These are phyloP conservation scores for Gracilaria domingensis DNA, from an alignment of 23 red algal species.

Conservation along the genomic window DNA sequence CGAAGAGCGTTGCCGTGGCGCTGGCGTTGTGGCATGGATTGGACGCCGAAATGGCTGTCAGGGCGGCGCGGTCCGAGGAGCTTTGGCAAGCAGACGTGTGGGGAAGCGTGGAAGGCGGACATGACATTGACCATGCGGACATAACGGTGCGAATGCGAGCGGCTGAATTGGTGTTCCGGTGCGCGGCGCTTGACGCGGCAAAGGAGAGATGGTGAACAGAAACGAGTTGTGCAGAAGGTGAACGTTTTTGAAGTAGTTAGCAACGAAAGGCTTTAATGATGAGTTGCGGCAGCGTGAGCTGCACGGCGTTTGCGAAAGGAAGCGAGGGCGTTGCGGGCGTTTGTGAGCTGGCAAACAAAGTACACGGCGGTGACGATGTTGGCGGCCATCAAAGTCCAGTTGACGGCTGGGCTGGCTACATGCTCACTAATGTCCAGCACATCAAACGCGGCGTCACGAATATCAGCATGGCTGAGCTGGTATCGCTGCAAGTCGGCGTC, in stretches of 20 bases:
- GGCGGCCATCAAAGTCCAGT: conserved; percentile 53
- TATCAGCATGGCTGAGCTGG: neutral
- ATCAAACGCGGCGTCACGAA: neutral
- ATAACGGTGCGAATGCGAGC: conserved; percentile 60
- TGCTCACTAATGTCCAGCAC: conserved; percentile 18
- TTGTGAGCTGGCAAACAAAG: conserved; percentile 1
- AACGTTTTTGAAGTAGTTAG: neutral
- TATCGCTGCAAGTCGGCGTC: neutral
- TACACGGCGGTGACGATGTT: conserved; percentile 48
- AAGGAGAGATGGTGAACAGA: neutral
- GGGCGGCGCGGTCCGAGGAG: conserved; percentile 80
- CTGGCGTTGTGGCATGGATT: conserved; percentile 72
- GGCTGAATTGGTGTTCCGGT: conserved; percentile 74
- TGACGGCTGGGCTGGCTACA: neutral
- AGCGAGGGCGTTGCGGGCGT: neutral
- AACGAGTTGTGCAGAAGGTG: neutral
- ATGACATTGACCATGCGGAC: conserved; percentile 90
- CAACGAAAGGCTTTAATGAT: neutral
- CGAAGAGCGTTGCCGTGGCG: conserved; percentile 64
- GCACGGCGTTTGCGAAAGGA: conserved; percentile 8
- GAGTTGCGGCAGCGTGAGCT: neutral
- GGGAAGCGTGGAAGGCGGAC: conserved; percentile 82
- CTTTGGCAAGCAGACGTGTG: conserved; percentile 75
- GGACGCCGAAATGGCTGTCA: conserved; percentile 21
- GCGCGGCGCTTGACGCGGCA: conserved; percentile 19